Conservation (phyloP, 176 grass and related monocot species). For the Phragmites australis region DNA sequence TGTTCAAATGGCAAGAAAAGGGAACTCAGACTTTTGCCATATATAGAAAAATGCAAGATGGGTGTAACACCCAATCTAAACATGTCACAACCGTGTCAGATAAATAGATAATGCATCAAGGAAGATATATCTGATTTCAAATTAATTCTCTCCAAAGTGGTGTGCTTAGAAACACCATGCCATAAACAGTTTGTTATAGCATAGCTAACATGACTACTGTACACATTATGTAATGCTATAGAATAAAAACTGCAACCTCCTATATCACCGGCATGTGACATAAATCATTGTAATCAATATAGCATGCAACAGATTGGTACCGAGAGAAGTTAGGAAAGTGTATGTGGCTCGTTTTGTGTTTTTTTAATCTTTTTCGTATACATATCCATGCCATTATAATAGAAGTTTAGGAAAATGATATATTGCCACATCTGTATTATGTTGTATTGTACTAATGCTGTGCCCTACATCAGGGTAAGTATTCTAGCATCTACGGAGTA, state of each 20-base stretch:
- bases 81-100: neutral
- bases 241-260: conserved; percentile 4
- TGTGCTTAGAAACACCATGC: neutral
- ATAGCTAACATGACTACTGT: neutral
- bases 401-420: neutral
- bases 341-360: neutral
- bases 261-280: neutral
- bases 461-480: neutral
- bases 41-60: neutral
- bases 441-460: neutral
- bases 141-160: neutral
- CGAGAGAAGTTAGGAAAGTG: neutral
- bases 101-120: neutral
- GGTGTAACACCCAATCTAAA: conserved; percentile 7
- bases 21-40: neutral
- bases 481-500: neutral
- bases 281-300: neutral
- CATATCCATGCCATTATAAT: neutral
- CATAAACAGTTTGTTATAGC: conserved; percentile 14
- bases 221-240: neutral
- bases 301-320: neutral
- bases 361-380: neutral
- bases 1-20: conserved; percentile 15
- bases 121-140: too few relatives aligned
- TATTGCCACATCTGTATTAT: neutral